phyloP scores from a whole-genome alignment of 768 basidiomycete species.

The Pleurotus sapidus region DNA sequence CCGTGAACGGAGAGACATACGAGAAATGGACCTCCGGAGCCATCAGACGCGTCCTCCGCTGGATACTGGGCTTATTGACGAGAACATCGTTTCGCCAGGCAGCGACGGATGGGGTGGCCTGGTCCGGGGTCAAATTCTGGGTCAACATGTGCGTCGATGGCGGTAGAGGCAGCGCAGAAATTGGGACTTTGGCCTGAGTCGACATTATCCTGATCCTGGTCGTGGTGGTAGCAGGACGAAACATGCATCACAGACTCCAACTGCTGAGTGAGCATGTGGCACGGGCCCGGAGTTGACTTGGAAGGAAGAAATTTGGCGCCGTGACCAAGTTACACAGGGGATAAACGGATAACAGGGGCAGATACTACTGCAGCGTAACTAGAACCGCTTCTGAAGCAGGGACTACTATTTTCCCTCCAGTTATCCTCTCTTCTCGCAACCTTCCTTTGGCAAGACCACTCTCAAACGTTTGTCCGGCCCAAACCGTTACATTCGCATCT shows the following conservation, averaged over 20 bases:
- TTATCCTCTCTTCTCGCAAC: slow-evolving; percentile 34
- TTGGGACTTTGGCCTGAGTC: slow-evolving; percentile 16
- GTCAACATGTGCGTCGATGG: slow-evolving; percentile 37
- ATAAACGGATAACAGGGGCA: no score
- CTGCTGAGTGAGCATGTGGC: slow-evolving; percentile 6
- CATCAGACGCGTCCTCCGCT: slow-evolving; percentile 66
- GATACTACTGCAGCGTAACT: slow-evolving; percentile 22
- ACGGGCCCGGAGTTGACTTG: not conserved
- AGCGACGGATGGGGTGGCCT: slow-evolving; percentile 46
- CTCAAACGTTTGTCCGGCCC: slow-evolving; percentile 50
- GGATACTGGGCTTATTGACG: slow-evolving; percentile 54
- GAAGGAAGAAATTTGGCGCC: not conserved
- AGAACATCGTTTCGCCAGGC: slow-evolving; percentile 51
- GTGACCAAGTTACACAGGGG: not conserved
- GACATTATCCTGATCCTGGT: slow-evolving; percentile 1
- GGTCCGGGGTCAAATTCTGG: slow-evolving; percentile 56
- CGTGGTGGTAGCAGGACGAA: not conserved
- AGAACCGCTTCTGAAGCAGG: slow-evolving; percentile 36
- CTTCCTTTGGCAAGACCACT: slow-evolving; percentile 35
- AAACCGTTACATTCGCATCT: slow-evolving; percentile 39
- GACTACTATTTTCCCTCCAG: slow-evolving; percentile 28
- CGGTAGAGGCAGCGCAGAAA: slow-evolving; percentile 54
- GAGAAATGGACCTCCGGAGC: slow-evolving; percentile 64
- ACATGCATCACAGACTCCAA: not conserved
- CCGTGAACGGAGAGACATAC: slow-evolving; percentile 79